Conservation (phyloP, 805 yeast genomes). For the Candida michaelii region DNA sequence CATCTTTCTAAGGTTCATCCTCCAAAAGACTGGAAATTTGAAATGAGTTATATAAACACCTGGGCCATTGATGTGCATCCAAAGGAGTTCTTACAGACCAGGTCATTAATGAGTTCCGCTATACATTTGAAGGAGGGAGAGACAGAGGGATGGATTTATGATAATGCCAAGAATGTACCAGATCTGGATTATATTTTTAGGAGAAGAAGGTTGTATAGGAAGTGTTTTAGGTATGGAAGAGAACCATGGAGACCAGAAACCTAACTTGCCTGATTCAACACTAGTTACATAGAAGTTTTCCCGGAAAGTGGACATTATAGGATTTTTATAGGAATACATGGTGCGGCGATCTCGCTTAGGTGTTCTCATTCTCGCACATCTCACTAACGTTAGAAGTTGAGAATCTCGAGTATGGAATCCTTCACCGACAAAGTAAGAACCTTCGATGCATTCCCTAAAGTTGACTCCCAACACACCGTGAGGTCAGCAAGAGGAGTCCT, state of each 20-base stretch:
- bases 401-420: too few species aligned
- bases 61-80: conserved; percentile 70
- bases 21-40: conserved; percentile 75
- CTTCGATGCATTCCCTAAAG: conserved; percentile 49
- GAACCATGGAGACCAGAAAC: conserved; percentile 17
- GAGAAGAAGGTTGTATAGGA: conserved; percentile 56
- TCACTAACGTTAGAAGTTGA: too few species aligned
- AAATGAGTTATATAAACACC: conserved; percentile 44
- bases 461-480: conserved; percentile 56
- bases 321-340: too few species aligned
- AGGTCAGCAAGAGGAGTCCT: conserved; percentile 76
- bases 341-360: too few species aligned
- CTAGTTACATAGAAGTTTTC: too few species aligned
- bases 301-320: too few species aligned
- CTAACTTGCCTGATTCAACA: too few species aligned
- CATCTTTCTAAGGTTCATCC: conserved; percentile 57
- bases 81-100: conserved; percentile 48
- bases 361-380: too few species aligned
- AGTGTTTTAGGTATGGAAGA: conserved; percentile 46
- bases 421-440: conserved; percentile 41
- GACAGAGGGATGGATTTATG: conserved; percentile 54
- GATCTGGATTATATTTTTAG: conserved; percentile 48
- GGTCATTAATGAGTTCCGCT: conserved; percentile 30
- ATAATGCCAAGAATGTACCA: conserved; percentile 20
- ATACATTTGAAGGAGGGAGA: conserved; percentile 25